phyloP scores from a whole-genome alignment of 345 rosid species.

The Syzygium aromaticum region DNA sequence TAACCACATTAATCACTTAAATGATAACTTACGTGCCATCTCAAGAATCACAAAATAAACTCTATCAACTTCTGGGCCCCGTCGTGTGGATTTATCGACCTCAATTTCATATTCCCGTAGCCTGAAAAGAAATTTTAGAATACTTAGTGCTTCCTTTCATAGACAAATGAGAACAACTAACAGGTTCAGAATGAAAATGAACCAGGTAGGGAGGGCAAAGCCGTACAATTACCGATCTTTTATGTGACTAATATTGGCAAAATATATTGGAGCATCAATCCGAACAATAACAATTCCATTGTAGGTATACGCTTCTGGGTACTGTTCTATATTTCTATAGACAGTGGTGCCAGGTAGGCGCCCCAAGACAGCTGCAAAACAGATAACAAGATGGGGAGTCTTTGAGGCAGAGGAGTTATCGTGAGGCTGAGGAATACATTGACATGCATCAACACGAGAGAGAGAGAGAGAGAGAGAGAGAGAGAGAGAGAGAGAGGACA shows the following conservation, averaged over 20 bases:
- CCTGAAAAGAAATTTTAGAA: constrained; percentile 22
- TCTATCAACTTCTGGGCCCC: constrained; percentile 85
- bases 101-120: constrained; percentile 82
- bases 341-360: constrained; percentile 99
- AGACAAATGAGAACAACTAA: not conserved
- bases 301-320: constrained; percentile 95
- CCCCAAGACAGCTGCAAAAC: constrained; percentile 77
- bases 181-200: not conserved
- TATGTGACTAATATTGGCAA: constrained; percentile 90
- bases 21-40: constrained; percentile 78
- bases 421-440: not conserved
- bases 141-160: not conserved
- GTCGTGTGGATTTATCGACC: constrained; percentile 58
- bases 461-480: not conserved
- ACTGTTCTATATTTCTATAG: constrained; percentile 81
- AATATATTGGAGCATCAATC: constrained; percentile 88
- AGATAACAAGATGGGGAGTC: not conserved
- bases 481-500: not conserved
- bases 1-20: not conserved
- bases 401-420: not conserved
- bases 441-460: not conserved
- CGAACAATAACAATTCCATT: constrained; percentile 91
- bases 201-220: not conserved
- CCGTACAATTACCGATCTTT: constrained; percentile 61
- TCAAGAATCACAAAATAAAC: constrained; percentile 80